phyloP scores from a whole-genome alignment of 2,329 filamentous ascomycete genomes.

The Aschersonia sp. region DNA sequence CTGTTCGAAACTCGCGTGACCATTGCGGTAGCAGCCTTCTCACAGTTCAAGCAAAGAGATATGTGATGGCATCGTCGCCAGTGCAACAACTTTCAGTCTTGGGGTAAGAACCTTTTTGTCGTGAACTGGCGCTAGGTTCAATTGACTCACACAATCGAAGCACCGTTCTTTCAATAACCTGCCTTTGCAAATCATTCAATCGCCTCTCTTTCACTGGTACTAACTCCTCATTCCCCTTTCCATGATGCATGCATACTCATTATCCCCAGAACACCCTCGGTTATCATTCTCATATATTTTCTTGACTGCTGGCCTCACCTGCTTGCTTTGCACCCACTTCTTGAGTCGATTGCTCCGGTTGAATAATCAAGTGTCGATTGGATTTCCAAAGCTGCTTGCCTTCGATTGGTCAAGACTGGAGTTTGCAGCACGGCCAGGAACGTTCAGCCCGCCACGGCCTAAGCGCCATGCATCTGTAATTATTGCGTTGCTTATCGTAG shows the following conservation, averaged over 20 bases:
- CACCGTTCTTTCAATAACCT: constrained; percentile 31
- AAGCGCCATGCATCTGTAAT: constrained; percentile 28
- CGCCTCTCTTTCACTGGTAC: constrained; percentile 34
- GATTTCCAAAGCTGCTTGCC: constrained; percentile 6
- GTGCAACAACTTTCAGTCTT: too few relatives aligned
- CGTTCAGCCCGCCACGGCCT: constrained; percentile 28
- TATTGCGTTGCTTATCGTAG: constrained; percentile 27
- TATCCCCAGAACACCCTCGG: constrained; percentile 29
- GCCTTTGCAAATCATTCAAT: constrained; percentile 30
- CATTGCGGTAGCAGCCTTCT: too few relatives aligned
- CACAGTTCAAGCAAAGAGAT: too few relatives aligned
- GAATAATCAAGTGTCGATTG: constrained; percentile 24
- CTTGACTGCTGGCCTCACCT: constrained; percentile 26
- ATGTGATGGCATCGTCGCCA: too few relatives aligned
- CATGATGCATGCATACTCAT: not conserved
- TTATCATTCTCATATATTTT: constrained; percentile 32
- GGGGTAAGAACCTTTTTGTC: too few relatives aligned
- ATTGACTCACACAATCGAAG: constrained; percentile 12
- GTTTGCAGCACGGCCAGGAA: constrained; percentile 18
- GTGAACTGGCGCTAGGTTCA: too few relatives aligned
- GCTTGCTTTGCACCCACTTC: constrained; percentile 25
- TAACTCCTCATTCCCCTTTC: constrained; percentile 1
- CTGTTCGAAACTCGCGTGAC: too few relatives aligned
- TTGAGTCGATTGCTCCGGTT: constrained; percentile 26
- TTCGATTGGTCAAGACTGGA: constrained; percentile 6